Conservation (phyloP, 2,329 filamentous ascomycete species). For the Fusarium sp. region DNA sequence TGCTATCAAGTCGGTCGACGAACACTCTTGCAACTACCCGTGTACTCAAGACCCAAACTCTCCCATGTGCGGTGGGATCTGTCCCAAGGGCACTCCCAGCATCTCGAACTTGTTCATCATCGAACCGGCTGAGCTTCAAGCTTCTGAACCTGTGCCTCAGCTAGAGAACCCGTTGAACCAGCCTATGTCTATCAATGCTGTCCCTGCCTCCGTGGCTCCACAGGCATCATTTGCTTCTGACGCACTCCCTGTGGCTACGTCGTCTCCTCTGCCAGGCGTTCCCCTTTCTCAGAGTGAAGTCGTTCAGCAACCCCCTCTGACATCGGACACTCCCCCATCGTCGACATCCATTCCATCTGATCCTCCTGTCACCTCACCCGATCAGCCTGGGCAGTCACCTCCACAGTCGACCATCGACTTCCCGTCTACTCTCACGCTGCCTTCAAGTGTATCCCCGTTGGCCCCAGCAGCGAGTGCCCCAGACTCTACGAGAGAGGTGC, state of each 20-base stretch:
- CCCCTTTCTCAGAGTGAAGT: neutral
- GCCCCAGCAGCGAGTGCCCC: neutral
- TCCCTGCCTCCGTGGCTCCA: neutral
- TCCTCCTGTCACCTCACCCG: neutral
- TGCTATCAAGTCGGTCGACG: conserved; percentile 42
- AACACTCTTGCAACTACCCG: conserved; percentile 45
- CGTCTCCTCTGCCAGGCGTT: neutral
- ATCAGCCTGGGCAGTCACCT: neutral
- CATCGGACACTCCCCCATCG: neutral
- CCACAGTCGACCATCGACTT: neutral
- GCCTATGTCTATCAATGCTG: neutral
- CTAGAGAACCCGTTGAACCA: conserved; percentile 8
- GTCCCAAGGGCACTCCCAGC: conserved; percentile 37
- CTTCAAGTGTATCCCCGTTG: neutral
- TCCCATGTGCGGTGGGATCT: conserved; percentile 48
- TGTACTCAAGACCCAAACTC: conserved; percentile 43
- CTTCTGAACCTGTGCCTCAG: conserved; percentile 7
- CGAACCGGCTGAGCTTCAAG: conserved; percentile 19
- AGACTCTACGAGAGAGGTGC: neutral
- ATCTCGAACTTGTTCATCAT: conserved; percentile 48
- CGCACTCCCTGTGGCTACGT: neutral
- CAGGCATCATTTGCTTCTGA: conserved; percentile 12
- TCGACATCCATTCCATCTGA: neutral
- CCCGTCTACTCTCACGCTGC: neutral
- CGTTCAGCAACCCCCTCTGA: neutral